Conservation (phyloP, 148 eudicot species). For the Fagopyrum tataricum region DNA sequence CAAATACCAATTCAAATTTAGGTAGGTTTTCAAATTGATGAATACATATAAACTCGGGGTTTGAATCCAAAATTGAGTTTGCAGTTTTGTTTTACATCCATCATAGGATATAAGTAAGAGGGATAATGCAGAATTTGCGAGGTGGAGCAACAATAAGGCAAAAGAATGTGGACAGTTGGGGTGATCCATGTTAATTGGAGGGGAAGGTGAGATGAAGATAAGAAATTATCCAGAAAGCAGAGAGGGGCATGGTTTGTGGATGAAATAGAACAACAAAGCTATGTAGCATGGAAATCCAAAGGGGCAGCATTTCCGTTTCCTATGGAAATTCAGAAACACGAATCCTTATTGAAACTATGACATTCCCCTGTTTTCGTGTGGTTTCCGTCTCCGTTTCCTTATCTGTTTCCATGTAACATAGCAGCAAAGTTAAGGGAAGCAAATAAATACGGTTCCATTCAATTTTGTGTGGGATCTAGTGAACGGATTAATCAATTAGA, state of each 20-base stretch:
- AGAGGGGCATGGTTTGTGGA: background rate
- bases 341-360: no score
- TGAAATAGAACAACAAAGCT: background rate
- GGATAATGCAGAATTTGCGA: background rate
- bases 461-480: background rate
- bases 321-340: no score
- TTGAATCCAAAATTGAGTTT: background rate
- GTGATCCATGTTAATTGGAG: background rate
- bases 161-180: background rate
- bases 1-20: background rate
- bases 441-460: background rate
- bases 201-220: background rate
- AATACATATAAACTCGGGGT: background rate
- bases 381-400: no score
- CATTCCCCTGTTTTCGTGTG: no score
- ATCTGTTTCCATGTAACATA: no score
- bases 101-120: background rate
- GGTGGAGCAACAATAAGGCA: background rate
- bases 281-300: no score
- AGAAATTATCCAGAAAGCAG: background rate
- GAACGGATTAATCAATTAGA: background rate
- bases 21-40: background rate
- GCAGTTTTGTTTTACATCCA: background rate
- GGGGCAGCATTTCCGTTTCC: no score
- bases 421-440: background rate